Evolutionary conservation across 805 yeast genomes (phyloP).

Genomic region (Candida quercuum): DNA sequence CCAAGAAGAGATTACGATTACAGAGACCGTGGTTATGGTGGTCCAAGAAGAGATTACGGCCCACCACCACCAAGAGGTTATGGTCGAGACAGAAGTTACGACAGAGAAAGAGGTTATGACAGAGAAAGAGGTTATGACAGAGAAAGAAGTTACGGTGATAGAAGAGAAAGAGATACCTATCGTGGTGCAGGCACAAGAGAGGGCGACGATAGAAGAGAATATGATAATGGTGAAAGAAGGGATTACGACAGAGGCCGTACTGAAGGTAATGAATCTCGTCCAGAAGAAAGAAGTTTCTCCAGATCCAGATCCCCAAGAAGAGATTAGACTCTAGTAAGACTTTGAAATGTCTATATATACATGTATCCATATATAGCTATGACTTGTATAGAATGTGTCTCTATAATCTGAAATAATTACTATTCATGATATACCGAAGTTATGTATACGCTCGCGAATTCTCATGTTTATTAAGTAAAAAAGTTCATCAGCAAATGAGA

Average conservation of each 20-base stretch:
- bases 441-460: too few species aligned
- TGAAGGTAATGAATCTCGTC: conserved; percentile 7
- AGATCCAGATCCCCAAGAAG: conserved; percentile 28
- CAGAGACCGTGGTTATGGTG: conserved; percentile 6
- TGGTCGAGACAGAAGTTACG: conserved; percentile 10
- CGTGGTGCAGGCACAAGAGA: conserved; percentile 13
- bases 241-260: conserved; percentile 15
- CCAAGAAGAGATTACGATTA: conserved; percentile 9
- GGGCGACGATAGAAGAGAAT: conserved; percentile 14
- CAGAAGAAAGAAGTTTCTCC: conserved; percentile 17
- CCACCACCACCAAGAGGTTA: conserved; percentile 10
- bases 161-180: conserved; percentile 6
- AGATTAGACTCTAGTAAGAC: too few species aligned
- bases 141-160: conserved; percentile 3
- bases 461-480: too few species aligned
- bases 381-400: not conserved
- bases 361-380: too few species aligned
- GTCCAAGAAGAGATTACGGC: conserved; percentile 12
- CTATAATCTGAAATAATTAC: not conserved
- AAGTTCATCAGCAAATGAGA: conserved; percentile 4
- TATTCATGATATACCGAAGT: too few species aligned
- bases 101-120: conserved; percentile 5
- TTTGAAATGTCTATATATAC: too few species aligned
- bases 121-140: conserved; percentile 2
- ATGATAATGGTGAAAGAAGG: conserved; percentile 12